Percentiles rank a stretch among this genome's conserved stretches.
Conservation (phyloP, 2,329 filamentous ascomycete genomes). For the Trichoderma pleuroti region DNA sequence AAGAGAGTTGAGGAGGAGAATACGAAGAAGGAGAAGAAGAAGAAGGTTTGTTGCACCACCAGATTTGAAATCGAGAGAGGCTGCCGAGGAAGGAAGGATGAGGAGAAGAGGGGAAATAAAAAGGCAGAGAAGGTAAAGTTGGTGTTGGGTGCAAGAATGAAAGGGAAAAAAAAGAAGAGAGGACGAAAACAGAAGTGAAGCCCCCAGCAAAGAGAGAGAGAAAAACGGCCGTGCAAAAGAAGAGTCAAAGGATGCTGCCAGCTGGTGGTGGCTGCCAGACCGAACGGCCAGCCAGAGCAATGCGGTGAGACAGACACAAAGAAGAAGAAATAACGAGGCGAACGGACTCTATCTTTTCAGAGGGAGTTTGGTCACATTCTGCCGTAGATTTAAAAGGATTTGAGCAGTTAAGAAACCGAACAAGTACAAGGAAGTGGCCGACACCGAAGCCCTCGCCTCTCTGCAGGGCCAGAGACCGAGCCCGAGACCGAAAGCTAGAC, state of each 20-base stretch:
- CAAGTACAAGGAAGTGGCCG: background rate
- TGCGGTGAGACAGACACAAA: constrained; percentile 2
- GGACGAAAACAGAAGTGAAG: background rate
- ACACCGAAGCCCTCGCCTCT: background rate
- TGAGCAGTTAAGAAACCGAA: background rate
- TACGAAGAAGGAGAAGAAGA: too few species aligned
- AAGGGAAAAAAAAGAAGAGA: background rate
- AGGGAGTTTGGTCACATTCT: background rate
- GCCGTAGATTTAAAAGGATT: background rate
- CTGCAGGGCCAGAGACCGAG: background rate
- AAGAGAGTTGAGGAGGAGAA: background rate
- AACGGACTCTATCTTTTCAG: background rate
- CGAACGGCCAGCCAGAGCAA: background rate
- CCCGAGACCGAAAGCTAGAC: background rate
- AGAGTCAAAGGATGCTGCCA: background rate
- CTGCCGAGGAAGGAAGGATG: background rate
- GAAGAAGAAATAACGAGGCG: background rate
- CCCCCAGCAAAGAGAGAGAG: background rate
- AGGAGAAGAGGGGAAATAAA: background rate
- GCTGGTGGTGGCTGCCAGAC: constrained; percentile 2
- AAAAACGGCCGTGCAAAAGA: background rate
- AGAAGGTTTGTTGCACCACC: background rate
- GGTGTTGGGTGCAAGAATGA: background rate
- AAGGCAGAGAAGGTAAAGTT: background rate
- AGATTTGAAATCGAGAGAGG: background rate